A percentile compares a stretch with the other conserved stretches of the same genome.
These are phyloP conservation scores for Schrenkiella parvula DNA, from an alignment of 345 rosid species.

Conservation along the genomic window DNA sequence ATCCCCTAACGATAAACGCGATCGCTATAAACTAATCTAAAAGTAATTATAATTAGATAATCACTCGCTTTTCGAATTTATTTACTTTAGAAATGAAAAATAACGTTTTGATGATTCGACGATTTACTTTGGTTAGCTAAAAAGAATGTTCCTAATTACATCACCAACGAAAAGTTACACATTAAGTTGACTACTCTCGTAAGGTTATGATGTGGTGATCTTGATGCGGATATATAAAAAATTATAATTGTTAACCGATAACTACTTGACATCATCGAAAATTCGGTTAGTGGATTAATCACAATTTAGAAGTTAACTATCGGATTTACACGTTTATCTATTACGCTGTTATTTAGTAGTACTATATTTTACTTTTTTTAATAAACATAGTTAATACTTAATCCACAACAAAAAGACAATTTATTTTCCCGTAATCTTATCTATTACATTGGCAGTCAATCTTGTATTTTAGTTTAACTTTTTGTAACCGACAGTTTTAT, in stretches of 20 bases:
- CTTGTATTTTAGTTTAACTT: neutral
- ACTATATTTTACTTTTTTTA: neutral
- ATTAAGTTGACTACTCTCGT: conserved; percentile 14
- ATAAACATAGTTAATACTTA: no score
- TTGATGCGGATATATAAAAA: neutral
- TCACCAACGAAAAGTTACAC: conserved; percentile 23
- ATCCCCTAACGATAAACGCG: conserved; percentile 14
- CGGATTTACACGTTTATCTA: neutral
- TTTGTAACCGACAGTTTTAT: no score
- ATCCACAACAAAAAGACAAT: neutral
- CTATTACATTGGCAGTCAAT: neutral
- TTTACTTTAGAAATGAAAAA: neutral
- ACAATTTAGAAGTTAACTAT: neutral
- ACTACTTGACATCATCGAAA: conserved; percentile 21
- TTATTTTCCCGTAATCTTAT: neutral
- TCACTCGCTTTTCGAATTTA: conserved; percentile 6
- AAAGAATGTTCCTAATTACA: conserved; percentile 12
- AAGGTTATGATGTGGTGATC: conserved; percentile 17
- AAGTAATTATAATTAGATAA: neutral
- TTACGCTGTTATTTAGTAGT: neutral
- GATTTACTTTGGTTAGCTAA: conserved; percentile 1
- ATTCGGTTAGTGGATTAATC: conserved; percentile 2
- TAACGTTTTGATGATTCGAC: conserved; percentile 5
- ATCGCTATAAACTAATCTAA: conserved; percentile 8
- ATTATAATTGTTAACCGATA: conserved; percentile 6